phyloP scores from a whole-genome alignment of 1,139 yeast species.

The Magnusiomyces paraingens region DNA sequence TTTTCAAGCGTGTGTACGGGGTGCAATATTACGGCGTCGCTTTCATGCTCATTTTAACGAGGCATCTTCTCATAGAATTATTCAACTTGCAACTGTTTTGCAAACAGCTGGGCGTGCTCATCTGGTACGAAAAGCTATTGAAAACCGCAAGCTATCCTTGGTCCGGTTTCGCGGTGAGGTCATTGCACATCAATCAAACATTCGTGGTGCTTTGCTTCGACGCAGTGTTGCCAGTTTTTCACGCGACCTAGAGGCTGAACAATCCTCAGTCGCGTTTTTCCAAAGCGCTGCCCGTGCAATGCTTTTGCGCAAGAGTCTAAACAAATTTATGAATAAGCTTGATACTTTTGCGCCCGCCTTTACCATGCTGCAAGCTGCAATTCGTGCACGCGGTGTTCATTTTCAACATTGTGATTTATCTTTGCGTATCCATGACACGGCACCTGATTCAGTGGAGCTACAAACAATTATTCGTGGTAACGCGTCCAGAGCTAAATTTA shows the following conservation, averaged over 20 bases:
- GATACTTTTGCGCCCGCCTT: conserved; percentile 47
- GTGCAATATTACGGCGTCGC: conserved; percentile 17
- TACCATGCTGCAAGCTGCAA: conserved; percentile 63
- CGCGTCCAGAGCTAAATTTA: conserved; percentile 4
- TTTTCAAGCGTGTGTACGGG: conserved; percentile 20
- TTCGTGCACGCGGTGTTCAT: conserved; percentile 61
- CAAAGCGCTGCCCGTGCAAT: conserved; percentile 50
- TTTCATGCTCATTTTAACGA: not conserved
- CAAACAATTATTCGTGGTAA: conserved; percentile 50
- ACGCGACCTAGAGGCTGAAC: conserved; percentile 47
- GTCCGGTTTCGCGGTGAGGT: conserved; percentile 21
- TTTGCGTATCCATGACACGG: conserved; percentile 7
- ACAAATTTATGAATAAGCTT: conserved; percentile 47
- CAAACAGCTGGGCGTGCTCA: conserved; percentile 33
- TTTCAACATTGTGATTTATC: conserved; percentile 37
- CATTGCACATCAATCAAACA: conserved; percentile 38
- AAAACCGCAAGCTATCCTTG: conserved; percentile 9
- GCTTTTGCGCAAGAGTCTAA: conserved; percentile 34
- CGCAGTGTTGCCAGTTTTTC: conserved; percentile 42
- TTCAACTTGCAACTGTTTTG: conserved; percentile 26
- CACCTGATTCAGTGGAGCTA: conserved; percentile 24
- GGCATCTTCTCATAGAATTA: conserved; percentile 16
- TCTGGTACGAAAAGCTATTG: conserved; percentile 23
- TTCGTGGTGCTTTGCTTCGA: conserved; percentile 42
- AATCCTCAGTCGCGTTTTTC: conserved; percentile 37